Conservation (phyloP, 495 filamentous ascomycete species). For the Trichoderma parareesei region DNA sequence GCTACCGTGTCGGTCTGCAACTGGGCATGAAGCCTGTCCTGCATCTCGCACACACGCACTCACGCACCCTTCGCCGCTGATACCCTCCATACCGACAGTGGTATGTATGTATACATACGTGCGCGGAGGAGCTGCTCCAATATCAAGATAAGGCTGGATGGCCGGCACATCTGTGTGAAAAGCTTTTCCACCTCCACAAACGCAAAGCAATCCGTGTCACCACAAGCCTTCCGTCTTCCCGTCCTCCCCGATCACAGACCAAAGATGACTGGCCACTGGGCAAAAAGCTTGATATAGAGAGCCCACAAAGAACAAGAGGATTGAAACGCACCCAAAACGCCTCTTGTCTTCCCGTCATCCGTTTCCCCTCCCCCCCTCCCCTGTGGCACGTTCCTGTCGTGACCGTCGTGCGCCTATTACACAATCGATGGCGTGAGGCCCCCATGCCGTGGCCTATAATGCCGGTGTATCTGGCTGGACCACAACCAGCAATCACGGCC, state of each 20-base stretch:
- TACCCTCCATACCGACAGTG: no score
- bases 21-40: background rate
- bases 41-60: background rate
- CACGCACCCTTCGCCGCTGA: background rate
- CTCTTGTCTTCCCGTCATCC: background rate
- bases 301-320: background rate
- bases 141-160: constrained; percentile 7
- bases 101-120: no score
- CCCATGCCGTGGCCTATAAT: background rate
- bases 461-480: background rate
- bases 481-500: no score
- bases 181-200: constrained; percentile 8
- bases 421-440: constrained; percentile 8
- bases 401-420: constrained; percentile 8
- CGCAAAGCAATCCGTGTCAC: background rate
- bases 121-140: background rate
- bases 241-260: background rate
- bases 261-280: background rate
- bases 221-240: background rate
- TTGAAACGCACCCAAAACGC: background rate
- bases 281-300: background rate
- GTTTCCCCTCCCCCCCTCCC: background rate
- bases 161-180: background rate
- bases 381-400: constrained; percentile 8
- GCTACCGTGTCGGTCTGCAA: background rate